These are phyloP conservation scores for Neoboletus brunneissimus DNA, from an alignment of 768 basidiomycete genomes.

Conservation along the genomic window DNA sequence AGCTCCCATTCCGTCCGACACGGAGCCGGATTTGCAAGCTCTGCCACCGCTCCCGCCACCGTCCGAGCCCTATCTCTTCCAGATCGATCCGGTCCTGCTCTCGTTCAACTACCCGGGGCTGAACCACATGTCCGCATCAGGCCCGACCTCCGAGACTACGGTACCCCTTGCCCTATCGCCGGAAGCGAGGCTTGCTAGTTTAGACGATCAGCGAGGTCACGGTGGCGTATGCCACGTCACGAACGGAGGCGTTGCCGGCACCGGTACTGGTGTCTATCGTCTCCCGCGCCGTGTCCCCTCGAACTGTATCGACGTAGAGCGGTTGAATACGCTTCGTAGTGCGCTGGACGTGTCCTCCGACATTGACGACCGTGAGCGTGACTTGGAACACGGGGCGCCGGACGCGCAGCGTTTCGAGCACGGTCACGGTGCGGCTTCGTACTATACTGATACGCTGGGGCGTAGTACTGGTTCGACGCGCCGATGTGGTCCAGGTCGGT, in stretches of 20 bases:
- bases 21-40: not conserved
- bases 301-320: not conserved
- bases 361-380: no score
- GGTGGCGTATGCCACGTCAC: not conserved
- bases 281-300: not conserved
- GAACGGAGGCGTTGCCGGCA: not conserved
- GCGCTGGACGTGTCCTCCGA: not conserved
- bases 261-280: not conserved
- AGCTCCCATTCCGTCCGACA: conserved; percentile 3
- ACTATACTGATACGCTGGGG: no score
- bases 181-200: not conserved
- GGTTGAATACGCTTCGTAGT: not conserved
- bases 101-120: conserved; percentile 11
- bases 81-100: conserved; percentile 31
- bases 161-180: not conserved
- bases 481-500: not conserved
- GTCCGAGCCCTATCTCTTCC: conserved; percentile 4
- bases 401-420: not conserved
- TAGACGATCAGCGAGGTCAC: not conserved
- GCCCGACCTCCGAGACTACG: not conserved
- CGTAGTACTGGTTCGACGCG: not conserved
- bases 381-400: no score
- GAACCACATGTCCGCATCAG: not conserved
- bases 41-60: not conserved
- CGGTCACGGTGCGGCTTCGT: not conserved